These are phyloP conservation scores for Wickerhamomyces ciferrii DNA, from an alignment of 805 yeast species.

Conservation along the genomic window DNA sequence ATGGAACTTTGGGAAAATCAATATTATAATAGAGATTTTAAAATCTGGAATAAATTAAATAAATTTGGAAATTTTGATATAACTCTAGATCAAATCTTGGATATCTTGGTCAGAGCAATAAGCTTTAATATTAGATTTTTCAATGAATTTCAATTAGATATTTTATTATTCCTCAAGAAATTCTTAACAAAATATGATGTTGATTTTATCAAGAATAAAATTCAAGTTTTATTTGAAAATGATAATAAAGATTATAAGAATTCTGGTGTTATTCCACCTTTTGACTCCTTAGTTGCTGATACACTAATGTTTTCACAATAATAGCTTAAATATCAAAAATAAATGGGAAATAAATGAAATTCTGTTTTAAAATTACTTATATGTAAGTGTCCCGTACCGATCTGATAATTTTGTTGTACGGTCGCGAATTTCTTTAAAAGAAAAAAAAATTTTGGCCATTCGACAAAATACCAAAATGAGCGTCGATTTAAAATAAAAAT, in stretches of 20 bases:
- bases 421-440: background rate
- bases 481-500: too few species aligned
- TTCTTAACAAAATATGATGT: slow-evolving; percentile 30
- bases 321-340: too few species aligned
- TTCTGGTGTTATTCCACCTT: slow-evolving; percentile 22
- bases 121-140: slow-evolving; percentile 68
- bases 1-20: slow-evolving; percentile 33
- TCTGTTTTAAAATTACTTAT: background rate
- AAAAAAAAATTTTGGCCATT: background rate
- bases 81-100: slow-evolving; percentile 33
- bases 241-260: slow-evolving; percentile 19
- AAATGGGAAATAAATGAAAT: background rate
- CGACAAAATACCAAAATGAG: background rate
- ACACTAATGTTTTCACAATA: background rate
- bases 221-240: slow-evolving; percentile 21
- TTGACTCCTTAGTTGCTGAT: slow-evolving; percentile 15
- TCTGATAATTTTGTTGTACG: too few species aligned
- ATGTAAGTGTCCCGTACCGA: background rate
- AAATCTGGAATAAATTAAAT: slow-evolving; percentile 12
- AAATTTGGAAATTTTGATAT: slow-evolving; percentile 14
- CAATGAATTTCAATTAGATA: slow-evolving; percentile 42
- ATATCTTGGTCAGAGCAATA: slow-evolving; percentile 40
- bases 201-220: slow-evolving; percentile 24
- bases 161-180: slow-evolving; percentile 38
- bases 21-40: slow-evolving; percentile 8